Percentiles rank a stretch among this genome's conserved stretches.
phyloP scores from a whole-genome alignment of 78 protist species.

The Emiliania huxleyi region DNA sequence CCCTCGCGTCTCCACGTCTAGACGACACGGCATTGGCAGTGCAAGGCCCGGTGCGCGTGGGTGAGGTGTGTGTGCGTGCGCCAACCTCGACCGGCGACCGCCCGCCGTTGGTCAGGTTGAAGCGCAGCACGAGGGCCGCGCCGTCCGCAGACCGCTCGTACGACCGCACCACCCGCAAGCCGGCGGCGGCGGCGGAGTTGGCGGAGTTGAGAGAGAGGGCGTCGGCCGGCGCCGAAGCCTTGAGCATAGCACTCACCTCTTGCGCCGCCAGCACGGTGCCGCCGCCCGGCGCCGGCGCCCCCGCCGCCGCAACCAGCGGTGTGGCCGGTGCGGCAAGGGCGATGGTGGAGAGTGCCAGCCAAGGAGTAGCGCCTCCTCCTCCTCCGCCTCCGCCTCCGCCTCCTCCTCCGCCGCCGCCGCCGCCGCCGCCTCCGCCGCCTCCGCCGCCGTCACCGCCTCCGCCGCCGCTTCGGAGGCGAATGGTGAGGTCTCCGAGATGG shows the following conservation, averaged over 20 bases:
- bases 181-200: too few species aligned
- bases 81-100: not conserved
- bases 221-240: not conserved
- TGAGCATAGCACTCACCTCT: not conserved
- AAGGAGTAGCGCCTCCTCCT: too few species aligned
- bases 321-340: not conserved
- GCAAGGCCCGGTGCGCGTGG: too few species aligned
- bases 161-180: not conserved
- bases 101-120: not conserved
- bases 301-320: not conserved
- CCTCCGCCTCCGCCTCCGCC: not conserved
- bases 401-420: not conserved
- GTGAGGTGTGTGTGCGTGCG: too few species aligned
- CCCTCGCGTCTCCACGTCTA: too few species aligned
- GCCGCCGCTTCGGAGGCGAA: not conserved
- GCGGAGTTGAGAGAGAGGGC: too few species aligned
- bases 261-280: not conserved
- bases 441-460: not conserved
- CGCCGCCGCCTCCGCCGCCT: not conserved
- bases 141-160: not conserved
- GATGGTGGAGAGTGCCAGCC: not conserved
- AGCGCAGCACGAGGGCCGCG: not conserved
- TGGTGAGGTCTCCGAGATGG: not conserved
- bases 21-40: too few species aligned
- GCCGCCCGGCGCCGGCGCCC: too few species aligned